These are phyloP conservation scores for Candida ovalis DNA, from an alignment of 805 yeast species.

Conservation along the genomic window DNA sequence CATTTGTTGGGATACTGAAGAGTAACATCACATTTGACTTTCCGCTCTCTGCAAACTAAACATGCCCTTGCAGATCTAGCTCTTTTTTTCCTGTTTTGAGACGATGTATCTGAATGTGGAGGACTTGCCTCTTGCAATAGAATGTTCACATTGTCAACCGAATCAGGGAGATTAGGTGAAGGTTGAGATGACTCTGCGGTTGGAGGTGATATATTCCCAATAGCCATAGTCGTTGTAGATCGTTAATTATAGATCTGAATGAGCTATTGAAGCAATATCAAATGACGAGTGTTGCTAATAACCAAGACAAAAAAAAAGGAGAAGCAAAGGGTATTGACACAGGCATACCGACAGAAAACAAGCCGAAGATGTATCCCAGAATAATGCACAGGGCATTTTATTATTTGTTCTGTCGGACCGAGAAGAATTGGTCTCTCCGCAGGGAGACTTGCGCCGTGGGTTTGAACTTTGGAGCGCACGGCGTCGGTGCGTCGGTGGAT, in stretches of 20 bases:
- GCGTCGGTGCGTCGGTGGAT: background rate
- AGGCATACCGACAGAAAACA: no score
- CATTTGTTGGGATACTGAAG: slow-evolving; percentile 45
- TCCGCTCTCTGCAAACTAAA: slow-evolving; percentile 70
- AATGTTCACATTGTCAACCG: background rate
- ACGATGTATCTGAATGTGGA: background rate
- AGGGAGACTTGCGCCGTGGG: no score
- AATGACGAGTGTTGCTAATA: background rate
- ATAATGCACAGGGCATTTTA: no score
- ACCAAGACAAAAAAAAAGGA: background rate
- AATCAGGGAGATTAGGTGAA: background rate
- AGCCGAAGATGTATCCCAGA: no score
- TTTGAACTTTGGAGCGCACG: background rate
- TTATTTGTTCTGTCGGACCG: background rate
- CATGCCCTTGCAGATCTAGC: slow-evolving; percentile 72
- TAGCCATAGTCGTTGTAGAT: background rate
- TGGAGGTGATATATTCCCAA: background rate
- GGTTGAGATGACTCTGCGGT: background rate
- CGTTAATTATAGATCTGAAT: background rate
- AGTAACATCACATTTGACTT: slow-evolving; percentile 77
- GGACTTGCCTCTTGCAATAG: background rate
- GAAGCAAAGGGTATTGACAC: no score
- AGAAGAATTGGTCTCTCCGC: background rate
- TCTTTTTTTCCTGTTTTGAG: slow-evolving; percentile 26
- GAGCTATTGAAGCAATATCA: no score